These are phyloP conservation scores for Pterocarpus santalinus DNA, from an alignment of 306 rosid species.

Conservation along the genomic window DNA sequence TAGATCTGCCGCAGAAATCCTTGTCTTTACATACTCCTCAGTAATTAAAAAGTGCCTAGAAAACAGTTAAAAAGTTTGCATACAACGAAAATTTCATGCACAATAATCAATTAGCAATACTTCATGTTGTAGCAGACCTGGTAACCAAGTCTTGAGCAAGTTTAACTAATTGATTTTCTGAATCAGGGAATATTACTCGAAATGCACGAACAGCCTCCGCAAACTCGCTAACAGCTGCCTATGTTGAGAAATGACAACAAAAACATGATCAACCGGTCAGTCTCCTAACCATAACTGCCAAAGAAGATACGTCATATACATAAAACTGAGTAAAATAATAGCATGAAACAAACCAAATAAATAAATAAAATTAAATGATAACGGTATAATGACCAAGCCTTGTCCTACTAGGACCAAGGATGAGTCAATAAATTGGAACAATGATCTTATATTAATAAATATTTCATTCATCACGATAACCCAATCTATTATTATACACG, in stretches of 20 bases:
- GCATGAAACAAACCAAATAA: not conserved
- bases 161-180: slow-evolving; percentile 68
- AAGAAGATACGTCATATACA: not conserved
- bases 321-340: not conserved
- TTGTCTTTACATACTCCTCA: slow-evolving; percentile 67
- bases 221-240: slow-evolving; percentile 78
- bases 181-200: slow-evolving; percentile 82
- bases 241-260: slow-evolving; percentile 38
- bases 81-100: slow-evolving; percentile 28
- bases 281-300: slow-evolving; percentile 2
- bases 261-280: slow-evolving; percentile 2
- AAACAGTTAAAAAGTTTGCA: slow-evolving; percentile 27
- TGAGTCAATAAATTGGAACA: not conserved
- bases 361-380: too few relatives aligned
- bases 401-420: not conserved
- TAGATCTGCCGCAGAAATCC: slow-evolving; percentile 65
- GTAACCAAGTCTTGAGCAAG: slow-evolving; percentile 70
- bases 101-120: not conserved
- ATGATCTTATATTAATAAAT: not conserved
- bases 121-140: slow-evolving; percentile 52
- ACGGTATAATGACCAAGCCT: not conserved
- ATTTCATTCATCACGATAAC: not conserved
- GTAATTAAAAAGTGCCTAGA: slow-evolving; percentile 52
- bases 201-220: slow-evolving; percentile 80
- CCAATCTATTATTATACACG: too few relatives aligned